Evolutionary conservation across 2,329 filamentous ascomycete genomes (phyloP).

Genomic region (Chaetothyriales sp.): DNA sequence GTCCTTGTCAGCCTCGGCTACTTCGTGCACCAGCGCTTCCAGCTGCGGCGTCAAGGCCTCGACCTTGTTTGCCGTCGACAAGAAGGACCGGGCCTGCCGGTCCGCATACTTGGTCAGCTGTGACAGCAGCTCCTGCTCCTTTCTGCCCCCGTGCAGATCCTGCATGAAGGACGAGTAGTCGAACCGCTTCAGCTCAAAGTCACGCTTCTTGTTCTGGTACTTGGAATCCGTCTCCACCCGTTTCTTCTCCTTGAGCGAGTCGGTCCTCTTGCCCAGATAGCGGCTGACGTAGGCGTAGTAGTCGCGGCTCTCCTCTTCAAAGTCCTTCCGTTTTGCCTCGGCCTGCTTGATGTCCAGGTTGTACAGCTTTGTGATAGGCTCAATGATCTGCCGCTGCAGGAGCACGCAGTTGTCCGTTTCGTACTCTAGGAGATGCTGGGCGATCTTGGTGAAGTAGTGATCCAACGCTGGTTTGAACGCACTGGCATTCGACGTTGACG

Average conservation of each 20-base stretch:
- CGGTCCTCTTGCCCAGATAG: constrained; percentile 90
- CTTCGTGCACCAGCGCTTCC: constrained; percentile 73
- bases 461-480: constrained; percentile 94
- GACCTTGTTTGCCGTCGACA: constrained; percentile 71
- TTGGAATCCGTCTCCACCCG: constrained; percentile 87
- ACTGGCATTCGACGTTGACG: constrained; percentile 79
- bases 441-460: constrained; percentile 96
- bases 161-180: constrained; percentile 99
- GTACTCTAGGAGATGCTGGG: constrained; percentile 73
- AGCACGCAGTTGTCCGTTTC: constrained; percentile 72
- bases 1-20: constrained; percentile 88
- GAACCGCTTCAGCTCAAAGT: constrained; percentile 93
- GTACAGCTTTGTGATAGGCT: constrained; percentile 82
- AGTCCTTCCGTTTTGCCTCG: constrained; percentile 90
- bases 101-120: constrained; percentile 90
- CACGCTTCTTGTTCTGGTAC: constrained; percentile 82
- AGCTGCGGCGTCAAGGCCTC: constrained; percentile 76
- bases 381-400: constrained; percentile 84
- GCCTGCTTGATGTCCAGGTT: constrained; percentile 95
- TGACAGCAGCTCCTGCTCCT: constrained; percentile 91
- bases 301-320: constrained; percentile 96
- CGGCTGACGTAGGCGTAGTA: constrained; percentile 92
- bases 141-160: constrained; percentile 94
- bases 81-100: constrained; percentile 68
- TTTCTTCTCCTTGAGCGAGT: constrained; percentile 95